These are phyloP conservation scores for Polyporus tsugae DNA, from an alignment of 1,284 basidiomycete species.

Conservation along the genomic window DNA sequence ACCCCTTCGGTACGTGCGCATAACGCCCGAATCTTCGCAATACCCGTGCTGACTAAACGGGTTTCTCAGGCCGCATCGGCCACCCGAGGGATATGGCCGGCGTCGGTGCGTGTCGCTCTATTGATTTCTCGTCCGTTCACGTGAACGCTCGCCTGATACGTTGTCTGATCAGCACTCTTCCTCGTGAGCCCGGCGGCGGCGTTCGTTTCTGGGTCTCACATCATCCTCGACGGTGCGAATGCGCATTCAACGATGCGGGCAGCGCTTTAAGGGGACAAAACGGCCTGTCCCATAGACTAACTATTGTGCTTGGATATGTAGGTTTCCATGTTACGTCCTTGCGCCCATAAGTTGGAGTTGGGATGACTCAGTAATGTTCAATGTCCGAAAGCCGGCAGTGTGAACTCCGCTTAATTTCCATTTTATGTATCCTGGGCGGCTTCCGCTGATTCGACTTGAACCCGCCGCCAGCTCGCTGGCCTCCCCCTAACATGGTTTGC, in stretches of 20 bases:
- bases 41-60: conserved; percentile 6
- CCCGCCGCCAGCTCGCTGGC: not conserved
- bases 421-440: not conserved
- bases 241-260: conserved; percentile 32
- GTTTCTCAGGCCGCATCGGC: conserved; percentile 68
- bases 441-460: not conserved
- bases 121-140: not conserved
- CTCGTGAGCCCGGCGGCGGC: conserved; percentile 75
- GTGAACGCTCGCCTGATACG: not conserved
- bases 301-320: not conserved
- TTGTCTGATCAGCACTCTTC: conserved; percentile 57
- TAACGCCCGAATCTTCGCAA: not conserved
- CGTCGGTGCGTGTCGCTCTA: conserved; percentile 46
- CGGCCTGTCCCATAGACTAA: not conserved
- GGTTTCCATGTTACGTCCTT: not conserved
- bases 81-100: conserved; percentile 80
- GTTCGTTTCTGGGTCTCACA: conserved; percentile 79
- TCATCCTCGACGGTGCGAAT: conserved; percentile 73
- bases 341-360: no score
- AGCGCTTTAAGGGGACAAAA: conserved; percentile 17
- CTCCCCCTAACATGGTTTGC: not conserved
- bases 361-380: not conserved
- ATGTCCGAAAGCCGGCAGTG: not conserved
- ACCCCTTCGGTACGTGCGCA: conserved; percentile 65
- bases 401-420: not conserved